Evolutionary conservation across 345 rosid genomes (phyloP).

Genomic region (Corchorus olitorius): DNA sequence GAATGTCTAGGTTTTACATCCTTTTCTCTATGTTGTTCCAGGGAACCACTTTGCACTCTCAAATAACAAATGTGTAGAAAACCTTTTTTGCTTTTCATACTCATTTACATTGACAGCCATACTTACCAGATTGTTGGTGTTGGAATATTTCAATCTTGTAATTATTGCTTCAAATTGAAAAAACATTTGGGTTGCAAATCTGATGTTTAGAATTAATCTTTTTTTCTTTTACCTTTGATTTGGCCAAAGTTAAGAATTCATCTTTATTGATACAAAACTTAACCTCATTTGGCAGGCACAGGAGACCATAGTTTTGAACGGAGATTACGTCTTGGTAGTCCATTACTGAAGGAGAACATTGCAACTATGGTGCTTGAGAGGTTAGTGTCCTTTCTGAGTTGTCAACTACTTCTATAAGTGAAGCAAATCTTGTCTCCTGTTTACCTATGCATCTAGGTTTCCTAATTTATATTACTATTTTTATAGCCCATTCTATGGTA

Average conservation of each 20-base stretch:
- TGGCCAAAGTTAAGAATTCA: neutral
- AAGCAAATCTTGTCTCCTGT: conserved; percentile 9
- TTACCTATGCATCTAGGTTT: conserved; percentile 13
- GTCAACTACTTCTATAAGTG: conserved; percentile 18
- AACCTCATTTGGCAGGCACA: conserved; percentile 61
- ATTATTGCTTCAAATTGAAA: neutral
- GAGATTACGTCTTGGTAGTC: conserved; percentile 92
- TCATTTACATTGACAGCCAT: neutral
- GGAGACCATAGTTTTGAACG: conserved; percentile 93
- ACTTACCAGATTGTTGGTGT: neutral
- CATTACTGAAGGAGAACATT: conserved; percentile 81
- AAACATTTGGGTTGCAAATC: conserved; percentile 1
- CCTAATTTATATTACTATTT: conserved; percentile 34
- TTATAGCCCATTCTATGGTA: conserved; percentile 95
- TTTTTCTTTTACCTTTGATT: too few species aligned
- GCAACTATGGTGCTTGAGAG: conserved; percentile 99
- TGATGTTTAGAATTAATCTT: neutral
- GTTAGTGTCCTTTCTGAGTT: conserved; percentile 39
- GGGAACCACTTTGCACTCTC: neutral
- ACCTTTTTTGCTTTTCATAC: neutral
- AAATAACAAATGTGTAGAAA: neutral
- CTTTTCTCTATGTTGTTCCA: too few species aligned
- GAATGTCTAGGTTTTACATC: too few species aligned
- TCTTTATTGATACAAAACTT: neutral
- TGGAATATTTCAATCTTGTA: neutral